phyloP scores from a whole-genome alignment of 768 basidiomycete genomes.

The Boletus speciosus region DNA sequence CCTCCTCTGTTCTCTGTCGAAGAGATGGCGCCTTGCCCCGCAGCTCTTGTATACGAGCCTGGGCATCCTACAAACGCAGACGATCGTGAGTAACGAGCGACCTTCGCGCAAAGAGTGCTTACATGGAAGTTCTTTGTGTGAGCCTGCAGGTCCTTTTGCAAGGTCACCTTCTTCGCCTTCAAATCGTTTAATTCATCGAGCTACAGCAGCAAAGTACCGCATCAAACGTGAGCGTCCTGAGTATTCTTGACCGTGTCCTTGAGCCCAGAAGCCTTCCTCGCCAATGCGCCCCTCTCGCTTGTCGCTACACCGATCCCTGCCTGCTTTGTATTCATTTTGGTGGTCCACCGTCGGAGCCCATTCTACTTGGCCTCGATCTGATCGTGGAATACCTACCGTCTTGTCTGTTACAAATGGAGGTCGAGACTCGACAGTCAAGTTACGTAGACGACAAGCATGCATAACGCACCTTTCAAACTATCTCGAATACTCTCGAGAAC shows the following conservation, averaged over 20 bases:
- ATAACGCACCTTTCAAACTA: slow-evolving; percentile 69
- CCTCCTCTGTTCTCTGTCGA: slow-evolving; percentile 82
- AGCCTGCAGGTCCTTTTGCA: slow-evolving; percentile 42
- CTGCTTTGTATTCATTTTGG: slow-evolving; percentile 82
- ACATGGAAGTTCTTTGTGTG: slow-evolving; percentile 55
- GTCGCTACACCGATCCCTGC: slow-evolving; percentile 79
- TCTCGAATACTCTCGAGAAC: slow-evolving; percentile 79
- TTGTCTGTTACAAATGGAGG: slow-evolving; percentile 58
- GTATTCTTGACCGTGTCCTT: slow-evolving; percentile 49
- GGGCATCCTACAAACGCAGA: slow-evolving; percentile 31
- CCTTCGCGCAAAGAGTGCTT: slow-evolving; percentile 4
- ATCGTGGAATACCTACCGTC: slow-evolving; percentile 85
- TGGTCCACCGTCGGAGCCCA: slow-evolving; percentile 92
- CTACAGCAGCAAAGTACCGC: slow-evolving; percentile 4
- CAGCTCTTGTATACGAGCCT: slow-evolving; percentile 41
- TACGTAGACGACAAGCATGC: not conserved
- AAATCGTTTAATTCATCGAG: slow-evolving; percentile 17
- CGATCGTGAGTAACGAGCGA: not conserved
- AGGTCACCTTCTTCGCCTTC: slow-evolving; percentile 15
- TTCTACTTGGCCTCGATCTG: slow-evolving; percentile 92
- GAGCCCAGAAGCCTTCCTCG: slow-evolving; percentile 65
- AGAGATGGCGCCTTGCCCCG: slow-evolving; percentile 57
- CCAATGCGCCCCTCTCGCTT: slow-evolving; percentile 79
- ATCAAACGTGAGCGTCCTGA: slow-evolving; percentile 18
- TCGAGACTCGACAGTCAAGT: not conserved